Evolutionary conservation across 2,329 filamentous ascomycete species (phyloP).

Genomic region (Ophiostoma pallidulum): DNA sequence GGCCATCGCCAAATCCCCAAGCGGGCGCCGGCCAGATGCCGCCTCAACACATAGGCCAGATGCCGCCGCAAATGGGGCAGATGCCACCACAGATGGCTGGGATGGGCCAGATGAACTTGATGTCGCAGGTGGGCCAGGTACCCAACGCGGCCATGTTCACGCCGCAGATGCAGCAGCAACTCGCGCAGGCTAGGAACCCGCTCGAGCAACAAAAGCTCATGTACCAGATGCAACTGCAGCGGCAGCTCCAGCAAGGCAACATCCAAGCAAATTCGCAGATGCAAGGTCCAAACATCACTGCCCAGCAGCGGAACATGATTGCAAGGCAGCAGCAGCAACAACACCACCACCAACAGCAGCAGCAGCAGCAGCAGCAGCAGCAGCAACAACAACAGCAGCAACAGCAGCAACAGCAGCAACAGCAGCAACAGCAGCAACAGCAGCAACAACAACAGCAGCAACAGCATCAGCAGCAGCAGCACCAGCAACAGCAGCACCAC

Average conservation of each 20-base stretch:
- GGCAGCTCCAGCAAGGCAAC: constrained; percentile 55
- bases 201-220: constrained; percentile 67
- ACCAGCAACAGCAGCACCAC: constrained; percentile 6
- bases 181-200: constrained; percentile 39
- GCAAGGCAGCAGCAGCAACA: constrained; percentile 27
- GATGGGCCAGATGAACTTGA: constrained; percentile 30
- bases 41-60: constrained; percentile 32
- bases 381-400: constrained; percentile 31
- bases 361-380: constrained; percentile 28
- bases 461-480: constrained; percentile 1
- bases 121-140: constrained; percentile 30
- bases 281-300: constrained; percentile 22
- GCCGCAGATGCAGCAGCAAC: constrained; percentile 27
- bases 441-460: constrained; percentile 29
- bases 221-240: constrained; percentile 77
- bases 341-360: constrained; percentile 24
- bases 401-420: constrained; percentile 28
- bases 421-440: constrained; percentile 28
- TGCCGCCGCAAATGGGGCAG: constrained; percentile 14
- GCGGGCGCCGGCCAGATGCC: constrained; percentile 43
- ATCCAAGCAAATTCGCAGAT: constrained; percentile 32
- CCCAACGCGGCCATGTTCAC: constrained; percentile 27
- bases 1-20: constrained; percentile 48
- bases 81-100: constrained; percentile 16
- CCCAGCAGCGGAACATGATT: constrained; percentile 28